phyloP scores from a whole-genome alignment of 208 protist species.

The Strigomonas culicis region DNA sequence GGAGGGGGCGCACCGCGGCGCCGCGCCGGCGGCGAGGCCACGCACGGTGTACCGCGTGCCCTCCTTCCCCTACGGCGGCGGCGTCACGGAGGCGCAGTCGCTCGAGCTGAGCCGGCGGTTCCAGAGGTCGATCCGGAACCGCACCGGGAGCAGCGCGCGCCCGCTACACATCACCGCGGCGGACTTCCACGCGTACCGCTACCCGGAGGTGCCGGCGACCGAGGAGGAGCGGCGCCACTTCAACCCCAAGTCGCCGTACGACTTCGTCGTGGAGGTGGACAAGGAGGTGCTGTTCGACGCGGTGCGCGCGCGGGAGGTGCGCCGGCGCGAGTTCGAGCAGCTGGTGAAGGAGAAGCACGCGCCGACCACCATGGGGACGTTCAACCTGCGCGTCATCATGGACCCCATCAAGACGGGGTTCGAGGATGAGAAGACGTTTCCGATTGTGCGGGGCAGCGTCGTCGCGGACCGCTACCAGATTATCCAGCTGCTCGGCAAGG shows the following conservation, averaged over 20 bases:
- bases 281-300: constrained; percentile 69
- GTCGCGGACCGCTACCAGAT: constrained; percentile 95
- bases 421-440: constrained; percentile 91
- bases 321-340: constrained; percentile 57
- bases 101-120: constrained; percentile 47
- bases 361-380: constrained; percentile 80
- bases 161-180: constrained; percentile 42
- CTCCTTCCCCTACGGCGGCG: constrained; percentile 82
- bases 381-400: constrained; percentile 90
- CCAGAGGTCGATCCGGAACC: constrained; percentile 26
- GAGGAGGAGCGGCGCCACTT: constrained; percentile 36
- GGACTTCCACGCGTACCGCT: constrained; percentile 32
- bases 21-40: constrained; percentile 3
- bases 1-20: neutral
- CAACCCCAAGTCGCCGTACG: constrained; percentile 63
- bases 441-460: constrained; percentile 82
- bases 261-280: constrained; percentile 89
- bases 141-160: constrained; percentile 21
- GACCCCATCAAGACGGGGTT: constrained; percentile 92
- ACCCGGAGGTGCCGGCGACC: constrained; percentile 35
- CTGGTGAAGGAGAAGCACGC: constrained; percentile 64
- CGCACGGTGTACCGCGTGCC: constrained; percentile 65
- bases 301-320: constrained; percentile 57
- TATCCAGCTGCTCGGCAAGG: constrained; percentile 92
- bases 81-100: constrained; percentile 66